Base-by-base conservation (phyloP, 768 basidiomycete species). In the Hygrocybe punicea region DNA sequence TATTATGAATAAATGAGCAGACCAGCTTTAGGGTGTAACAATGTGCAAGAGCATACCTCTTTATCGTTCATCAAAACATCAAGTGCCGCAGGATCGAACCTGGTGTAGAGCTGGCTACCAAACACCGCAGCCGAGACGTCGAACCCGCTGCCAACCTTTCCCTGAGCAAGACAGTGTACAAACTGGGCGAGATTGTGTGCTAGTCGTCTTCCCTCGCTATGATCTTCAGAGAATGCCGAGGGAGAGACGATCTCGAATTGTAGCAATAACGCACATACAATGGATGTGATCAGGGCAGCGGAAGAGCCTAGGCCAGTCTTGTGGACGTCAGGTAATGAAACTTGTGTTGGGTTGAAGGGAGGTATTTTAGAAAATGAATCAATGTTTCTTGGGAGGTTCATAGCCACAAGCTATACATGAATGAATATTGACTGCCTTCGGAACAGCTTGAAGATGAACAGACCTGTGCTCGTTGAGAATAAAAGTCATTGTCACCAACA, bases 231-330 rank as follows among this genome's bases (percentile, higher is more conserved):
- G 19, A 90, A 78, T 4, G 82, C 77, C 42, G 77, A 69, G 29
- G 68, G 56, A 16, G 84, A 71, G 61, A 95, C 82, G 55, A 86
- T 78, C 35, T 75, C 71, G 58, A 93, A 78, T 64, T 92, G 91
- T 24, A 93, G 73, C 24, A 98, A 82, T 34, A 99, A 81, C 2
- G 85, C 87, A 44, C 91, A 86, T 51, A 93, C 89, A 58, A 98
- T 83, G 44, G 96, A 96, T 2, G 97, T 98, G 69, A 98, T 97
- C 60, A 99, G 82, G 0, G 97, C 93, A 5, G 97, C 97, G 2
- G 94, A 97, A 6, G 95, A 98, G 39, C 97, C 97, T 48, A 98
- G 84, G 8, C 97, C 97, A 0, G 97, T 98, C 76, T 99, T 99
- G 81, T 98, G 94, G n/a, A 96, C 95, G 50, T 91, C 76, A 1